Base-by-base conservation (phyloP, 1,284 basidiomycete genomes). In the Irpex sp. region DNA sequence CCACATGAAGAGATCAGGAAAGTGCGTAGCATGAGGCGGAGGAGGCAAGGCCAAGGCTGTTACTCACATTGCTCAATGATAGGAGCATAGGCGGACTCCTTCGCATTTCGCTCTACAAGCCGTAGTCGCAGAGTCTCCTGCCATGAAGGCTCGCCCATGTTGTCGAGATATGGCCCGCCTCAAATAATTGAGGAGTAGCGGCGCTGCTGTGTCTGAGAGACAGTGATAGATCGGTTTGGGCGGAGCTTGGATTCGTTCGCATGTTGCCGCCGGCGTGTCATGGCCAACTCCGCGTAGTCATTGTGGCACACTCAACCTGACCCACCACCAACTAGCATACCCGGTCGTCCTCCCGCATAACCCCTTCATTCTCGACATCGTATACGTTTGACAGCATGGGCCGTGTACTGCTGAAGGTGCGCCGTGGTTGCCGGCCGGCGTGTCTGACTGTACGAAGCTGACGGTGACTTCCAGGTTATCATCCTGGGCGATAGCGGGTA, bases 401-500 rank as follows among this genome's bases (percentile, higher is more conserved):
- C 73, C 89, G 91, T 71, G 96, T 98, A 72, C 85, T 99, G 63
- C 89, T 99, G 77, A 99, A 99, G 89, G 96, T 96, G 64, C 59
- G 78, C 19, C 34, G 5, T 51, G 40, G 3, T 72, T 8, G 31
- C 13, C 38, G 52, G 2, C 13, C 49, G 17, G 19, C 49, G 8
- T 21, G n/a, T 51, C 17, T 51, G 17, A 17, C 13, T 21, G n/a
- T 51, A n/a, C 49, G 19, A n/a, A 21, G 15, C 49, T 21, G 49
- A 34, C 21, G 26, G 7, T 26, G 19, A 56, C 54, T 17, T 56
- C 19, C 34, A 72, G 96, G 95, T 97, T 77, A 98, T 98, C 81
- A 98, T 98, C 76, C 89, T 98, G 68, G 96, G 96, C 70, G 96
- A 98, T 84, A 96, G 94, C 76, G 96, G 96, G 94, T 96, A 73